These are phyloP conservation scores for Closterium sp. DNA, from an alignment of 139 green algal species.

Conservation along the genomic window DNA sequence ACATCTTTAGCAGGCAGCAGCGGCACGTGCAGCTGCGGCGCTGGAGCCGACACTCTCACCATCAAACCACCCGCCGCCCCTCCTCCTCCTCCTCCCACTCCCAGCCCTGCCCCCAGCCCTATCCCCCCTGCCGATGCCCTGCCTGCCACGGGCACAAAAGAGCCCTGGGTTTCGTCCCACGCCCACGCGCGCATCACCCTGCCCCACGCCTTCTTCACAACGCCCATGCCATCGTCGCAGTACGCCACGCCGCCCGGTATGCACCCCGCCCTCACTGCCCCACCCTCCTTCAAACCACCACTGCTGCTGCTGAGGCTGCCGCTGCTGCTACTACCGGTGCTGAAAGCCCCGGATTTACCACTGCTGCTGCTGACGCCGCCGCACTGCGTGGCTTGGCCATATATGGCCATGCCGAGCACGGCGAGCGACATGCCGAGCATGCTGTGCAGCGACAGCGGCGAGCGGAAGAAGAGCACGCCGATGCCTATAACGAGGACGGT, in stretches of 20 bases:
- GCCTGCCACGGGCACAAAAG: neutral
- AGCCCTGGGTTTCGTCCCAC: neutral
- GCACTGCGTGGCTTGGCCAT: neutral
- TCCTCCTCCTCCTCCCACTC: neutral
- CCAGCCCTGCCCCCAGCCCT: neutral
- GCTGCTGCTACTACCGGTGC: neutral
- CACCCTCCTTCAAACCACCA: neutral
- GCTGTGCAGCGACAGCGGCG: constrained; percentile 16
- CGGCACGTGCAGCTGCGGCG: neutral
- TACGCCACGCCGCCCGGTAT: neutral
- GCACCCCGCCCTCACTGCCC: neutral
- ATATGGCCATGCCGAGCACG: constrained; percentile 16
- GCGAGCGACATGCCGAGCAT: constrained; percentile 16
- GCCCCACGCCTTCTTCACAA: neutral
- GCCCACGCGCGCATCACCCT: neutral
- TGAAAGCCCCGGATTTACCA: neutral
- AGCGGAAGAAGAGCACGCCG: constrained; percentile 20
- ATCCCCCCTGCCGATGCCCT: neutral
- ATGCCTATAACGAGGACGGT: constrained; percentile 43
- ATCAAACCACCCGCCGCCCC: no score
- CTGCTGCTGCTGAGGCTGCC: neutral
- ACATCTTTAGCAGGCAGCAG: neutral
- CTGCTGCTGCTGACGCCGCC: neutral
- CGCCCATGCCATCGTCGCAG: neutral
- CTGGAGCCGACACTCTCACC: neutral